phyloP scores from a whole-genome alignment of 179 eudicot species.

The Gypsophila paniculata region DNA sequence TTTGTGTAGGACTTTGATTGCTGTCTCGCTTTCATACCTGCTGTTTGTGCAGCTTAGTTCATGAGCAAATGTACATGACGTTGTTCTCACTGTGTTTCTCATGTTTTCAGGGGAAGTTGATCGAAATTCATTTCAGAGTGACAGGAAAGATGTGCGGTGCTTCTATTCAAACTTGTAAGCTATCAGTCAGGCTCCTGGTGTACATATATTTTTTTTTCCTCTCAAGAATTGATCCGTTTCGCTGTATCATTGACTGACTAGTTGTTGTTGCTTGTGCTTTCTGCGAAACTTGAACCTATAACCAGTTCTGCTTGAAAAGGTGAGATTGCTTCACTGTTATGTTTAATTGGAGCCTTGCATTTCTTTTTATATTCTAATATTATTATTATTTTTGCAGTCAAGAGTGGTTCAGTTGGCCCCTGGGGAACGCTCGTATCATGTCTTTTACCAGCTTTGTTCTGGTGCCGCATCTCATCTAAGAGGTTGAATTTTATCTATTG shows the following conservation, averaged over 20 bases:
- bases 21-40: background rate
- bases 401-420: constrained; percentile 75
- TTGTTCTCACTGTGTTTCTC: constrained; percentile 4
- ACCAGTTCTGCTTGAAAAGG: constrained; percentile 89
- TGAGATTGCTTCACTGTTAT: constrained; percentile 22
- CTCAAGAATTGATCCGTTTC: background rate
- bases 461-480: constrained; percentile 77
- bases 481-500: constrained; percentile 37
- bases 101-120: constrained; percentile 77
- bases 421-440: constrained; percentile 90
- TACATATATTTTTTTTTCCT: background rate
- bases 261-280: constrained; percentile 20
- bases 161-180: constrained; percentile 76
- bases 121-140: constrained; percentile 66
- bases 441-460: constrained; percentile 92
- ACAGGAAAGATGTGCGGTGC: constrained; percentile 75
- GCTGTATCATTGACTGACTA: constrained; percentile 31
- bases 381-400: constrained; percentile 53
- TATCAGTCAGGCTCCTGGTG: background rate
- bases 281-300: constrained; percentile 19
- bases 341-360: background rate
- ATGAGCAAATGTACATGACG: background rate
- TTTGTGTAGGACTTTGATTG: background rate
- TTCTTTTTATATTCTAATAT: background rate
- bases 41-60: constrained; percentile 1